Conservation (phyloP, 371 early-diverging fungal species). For the Mortierella polycephala region DNA sequence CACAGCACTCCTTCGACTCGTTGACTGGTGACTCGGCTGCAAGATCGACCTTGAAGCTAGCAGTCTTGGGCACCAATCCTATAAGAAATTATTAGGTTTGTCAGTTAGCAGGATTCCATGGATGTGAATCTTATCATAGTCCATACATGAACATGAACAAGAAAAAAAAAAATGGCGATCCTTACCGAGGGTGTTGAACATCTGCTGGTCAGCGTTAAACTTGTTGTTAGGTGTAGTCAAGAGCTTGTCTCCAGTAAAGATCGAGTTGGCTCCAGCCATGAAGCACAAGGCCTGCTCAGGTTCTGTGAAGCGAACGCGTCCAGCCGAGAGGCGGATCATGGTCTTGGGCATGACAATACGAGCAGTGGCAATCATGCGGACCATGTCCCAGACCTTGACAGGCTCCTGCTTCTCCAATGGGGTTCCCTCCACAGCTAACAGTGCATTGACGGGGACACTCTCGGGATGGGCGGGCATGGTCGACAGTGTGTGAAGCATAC, state of each 20-base stretch:
- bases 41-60: slow-evolving; percentile 64
- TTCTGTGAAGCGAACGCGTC: slow-evolving; percentile 80
- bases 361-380: slow-evolving; percentile 89
- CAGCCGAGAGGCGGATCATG: slow-evolving; percentile 90
- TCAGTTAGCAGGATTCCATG: background rate
- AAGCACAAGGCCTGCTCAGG: slow-evolving; percentile 87
- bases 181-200: slow-evolving; percentile 81
- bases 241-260: slow-evolving; percentile 89
- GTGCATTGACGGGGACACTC: slow-evolving; percentile 86
- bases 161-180: background rate
- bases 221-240: slow-evolving; percentile 90
- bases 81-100: slow-evolving; percentile 1
- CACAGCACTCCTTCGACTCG: slow-evolving; percentile 45
- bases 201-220: slow-evolving; percentile 75
- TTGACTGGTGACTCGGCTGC: slow-evolving; percentile 32
- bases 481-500: slow-evolving; percentile 80
- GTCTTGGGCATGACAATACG: slow-evolving; percentile 87
- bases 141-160: background rate
- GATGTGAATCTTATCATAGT: no score
- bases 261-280: slow-evolving; percentile 89
- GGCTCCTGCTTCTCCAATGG: slow-evolving; percentile 85
- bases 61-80: slow-evolving; percentile 77
- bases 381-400: slow-evolving; percentile 89
- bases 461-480: slow-evolving; percentile 86
- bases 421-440: slow-evolving; percentile 86